These are phyloP conservation scores for Phylloporus rhodoxanthus DNA, from an alignment of 768 basidiomycete genomes.

Conservation along the genomic window DNA sequence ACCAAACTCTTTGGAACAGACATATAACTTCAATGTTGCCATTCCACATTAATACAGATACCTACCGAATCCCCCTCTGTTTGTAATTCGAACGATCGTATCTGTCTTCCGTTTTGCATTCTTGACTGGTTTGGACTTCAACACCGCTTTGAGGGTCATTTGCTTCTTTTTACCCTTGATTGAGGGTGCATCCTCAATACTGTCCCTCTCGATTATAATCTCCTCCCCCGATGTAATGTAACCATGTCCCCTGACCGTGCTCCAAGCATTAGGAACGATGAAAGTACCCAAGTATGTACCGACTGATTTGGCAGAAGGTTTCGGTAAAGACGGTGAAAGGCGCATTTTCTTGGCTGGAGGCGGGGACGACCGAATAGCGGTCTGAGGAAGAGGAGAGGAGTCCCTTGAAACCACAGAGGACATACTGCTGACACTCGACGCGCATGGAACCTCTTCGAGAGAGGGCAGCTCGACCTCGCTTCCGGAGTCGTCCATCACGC, in stretches of 20 bases:
- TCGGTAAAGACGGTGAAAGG: conserved; percentile 28
- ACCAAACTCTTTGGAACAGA: conserved; percentile 58
- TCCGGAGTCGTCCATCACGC: conserved; percentile 27
- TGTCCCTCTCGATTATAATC: conserved; percentile 53
- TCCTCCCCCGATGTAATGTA: conserved; percentile 64
- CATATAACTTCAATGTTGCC: background rate
- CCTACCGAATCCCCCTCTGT: conserved; percentile 59
- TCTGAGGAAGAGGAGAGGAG: conserved; percentile 24
- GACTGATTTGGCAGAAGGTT: conserved; percentile 17
- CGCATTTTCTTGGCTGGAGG: conserved; percentile 53
- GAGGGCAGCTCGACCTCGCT: conserved; percentile 34
- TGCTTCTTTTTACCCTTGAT: conserved; percentile 51
- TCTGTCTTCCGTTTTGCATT: conserved; percentile 48
- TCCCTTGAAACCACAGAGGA: conserved; percentile 28
- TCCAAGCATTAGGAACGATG: conserved; percentile 70
- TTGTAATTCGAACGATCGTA: conserved; percentile 62
- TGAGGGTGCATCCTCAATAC: conserved; percentile 30
- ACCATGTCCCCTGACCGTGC: conserved; percentile 66
- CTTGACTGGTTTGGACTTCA: conserved; percentile 51
- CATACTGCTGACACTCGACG: conserved; percentile 37
- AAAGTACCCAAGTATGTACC: conserved; percentile 60
- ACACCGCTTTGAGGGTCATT: conserved; percentile 57
- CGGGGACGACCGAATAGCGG: conserved; percentile 9
- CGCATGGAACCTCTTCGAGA: conserved; percentile 31
- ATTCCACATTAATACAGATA: background rate